Conservation (phyloP, 2,329 filamentous ascomycete species). For the Lasiodiplodia theobromae region DNA sequence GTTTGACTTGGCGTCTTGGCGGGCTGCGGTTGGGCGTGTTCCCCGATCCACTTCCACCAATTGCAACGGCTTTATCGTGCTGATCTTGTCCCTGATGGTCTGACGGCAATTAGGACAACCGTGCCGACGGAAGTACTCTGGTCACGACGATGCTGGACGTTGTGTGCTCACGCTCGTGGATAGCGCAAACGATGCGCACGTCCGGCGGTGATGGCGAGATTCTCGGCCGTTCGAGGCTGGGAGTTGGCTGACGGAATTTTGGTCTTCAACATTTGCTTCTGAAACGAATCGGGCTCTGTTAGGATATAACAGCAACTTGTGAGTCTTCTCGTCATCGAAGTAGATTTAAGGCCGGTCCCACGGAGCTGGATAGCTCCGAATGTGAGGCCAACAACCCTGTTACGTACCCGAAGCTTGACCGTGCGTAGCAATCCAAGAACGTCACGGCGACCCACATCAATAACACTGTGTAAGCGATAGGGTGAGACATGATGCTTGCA, state of each 20-base stretch:
- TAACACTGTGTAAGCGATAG: neutral
- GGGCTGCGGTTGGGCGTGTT: neutral
- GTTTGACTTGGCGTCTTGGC: conserved; percentile 28
- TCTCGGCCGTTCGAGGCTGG: neutral
- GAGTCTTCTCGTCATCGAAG: neutral
- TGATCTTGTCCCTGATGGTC: neutral
- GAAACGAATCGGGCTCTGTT: neutral
- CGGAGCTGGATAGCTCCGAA: neutral
- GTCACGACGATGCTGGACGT: neutral
- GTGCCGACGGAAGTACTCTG: conserved; percentile 9
- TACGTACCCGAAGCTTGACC: conserved; percentile 15
- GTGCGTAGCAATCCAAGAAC: conserved; percentile 11
- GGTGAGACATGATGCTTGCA: neutral
- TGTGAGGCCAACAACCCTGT: neutral
- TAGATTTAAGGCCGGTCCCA: neutral
- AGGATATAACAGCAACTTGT: neutral
- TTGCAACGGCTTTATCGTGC: neutral
- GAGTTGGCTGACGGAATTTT: neutral
- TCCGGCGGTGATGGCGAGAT: conserved; percentile 3
- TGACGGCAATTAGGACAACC: conserved; percentile 9
- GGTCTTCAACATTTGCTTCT: neutral
- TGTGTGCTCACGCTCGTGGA: neutral
- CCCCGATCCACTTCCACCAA: conserved; percentile 14
- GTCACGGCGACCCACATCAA: neutral
- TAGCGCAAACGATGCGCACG: neutral